Conservation (phyloP, 78 protist species). For the Goniomonas avonlea region DNA sequence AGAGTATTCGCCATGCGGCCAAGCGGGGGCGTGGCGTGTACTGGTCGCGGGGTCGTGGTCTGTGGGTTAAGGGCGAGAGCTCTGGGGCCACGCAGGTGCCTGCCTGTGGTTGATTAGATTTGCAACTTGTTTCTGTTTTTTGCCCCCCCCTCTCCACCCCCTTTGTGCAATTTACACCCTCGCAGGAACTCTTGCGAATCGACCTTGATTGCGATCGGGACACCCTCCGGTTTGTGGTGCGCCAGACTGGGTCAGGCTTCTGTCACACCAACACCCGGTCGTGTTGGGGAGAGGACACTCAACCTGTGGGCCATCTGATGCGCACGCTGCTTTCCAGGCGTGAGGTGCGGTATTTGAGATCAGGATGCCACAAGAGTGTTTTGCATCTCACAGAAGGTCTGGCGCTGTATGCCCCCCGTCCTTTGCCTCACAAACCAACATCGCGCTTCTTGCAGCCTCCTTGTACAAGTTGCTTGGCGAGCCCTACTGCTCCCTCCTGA, state of each 20-base stretch:
- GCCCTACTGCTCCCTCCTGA: not conserved
- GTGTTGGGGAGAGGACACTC: not conserved
- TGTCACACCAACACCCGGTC: constrained; percentile 15
- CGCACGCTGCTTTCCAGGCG: not conserved
- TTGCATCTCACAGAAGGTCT: not conserved
- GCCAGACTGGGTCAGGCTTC: constrained; percentile 34
- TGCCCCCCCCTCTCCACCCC: too few species aligned
- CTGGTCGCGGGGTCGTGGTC: constrained; percentile 51
- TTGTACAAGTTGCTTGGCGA: not conserved
- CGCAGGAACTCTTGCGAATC: constrained; percentile 32
- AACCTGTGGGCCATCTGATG: not conserved
- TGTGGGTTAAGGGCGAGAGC: constrained; percentile 64
- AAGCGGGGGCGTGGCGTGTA: constrained; percentile 44
- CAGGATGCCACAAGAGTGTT: too few species aligned
- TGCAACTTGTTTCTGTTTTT: too few species aligned
- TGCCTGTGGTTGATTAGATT: too few species aligned
- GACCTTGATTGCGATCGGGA: constrained; percentile 59
- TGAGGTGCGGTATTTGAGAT: too few species aligned
- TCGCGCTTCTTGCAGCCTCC: not conserved
- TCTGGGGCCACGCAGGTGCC: too few species aligned
- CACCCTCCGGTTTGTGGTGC: constrained; percentile 37
- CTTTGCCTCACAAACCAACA: not conserved
- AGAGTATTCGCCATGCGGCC: constrained; percentile 27
- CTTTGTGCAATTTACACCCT: too few species aligned
- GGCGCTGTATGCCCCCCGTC: not conserved